phyloP scores from a whole-genome alignment of 1,284 basidiomycete genomes.

The Pseudozyma sp. region DNA sequence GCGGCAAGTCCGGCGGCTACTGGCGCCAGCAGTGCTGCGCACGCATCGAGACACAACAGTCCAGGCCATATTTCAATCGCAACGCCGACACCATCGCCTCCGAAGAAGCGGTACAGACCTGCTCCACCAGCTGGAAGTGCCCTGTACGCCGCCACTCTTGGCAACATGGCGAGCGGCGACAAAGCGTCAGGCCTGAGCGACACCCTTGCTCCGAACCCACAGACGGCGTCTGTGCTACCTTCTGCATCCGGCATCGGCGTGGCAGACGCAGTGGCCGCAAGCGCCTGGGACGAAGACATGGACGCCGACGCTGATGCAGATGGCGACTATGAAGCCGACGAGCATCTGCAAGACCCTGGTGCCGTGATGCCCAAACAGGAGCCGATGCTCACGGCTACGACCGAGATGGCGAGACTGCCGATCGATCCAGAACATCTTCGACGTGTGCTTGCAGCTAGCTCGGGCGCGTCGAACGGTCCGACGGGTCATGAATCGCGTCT shows the following conservation, averaged over 20 bases:
- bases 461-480: slow-evolving; percentile 4
- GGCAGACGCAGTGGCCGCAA: background rate
- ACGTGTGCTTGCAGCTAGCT: slow-evolving; percentile 30
- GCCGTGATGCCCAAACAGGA: background rate
- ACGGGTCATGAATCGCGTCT: background rate
- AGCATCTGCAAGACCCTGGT: slow-evolving; percentile 4
- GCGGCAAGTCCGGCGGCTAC: slow-evolving; percentile 1
- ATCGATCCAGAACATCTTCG: slow-evolving; percentile 27
- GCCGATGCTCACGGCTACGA: background rate
- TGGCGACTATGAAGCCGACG: slow-evolving; percentile 35
- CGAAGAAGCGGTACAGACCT: slow-evolving; percentile 23
- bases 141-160: slow-evolving; percentile 12
- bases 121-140: slow-evolving; percentile 15
- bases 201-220: background rate
- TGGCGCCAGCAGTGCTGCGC: background rate
- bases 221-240: background rate
- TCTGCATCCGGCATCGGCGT: background rate
- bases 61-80: slow-evolving; percentile 10
- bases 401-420: slow-evolving; percentile 20
- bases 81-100: slow-evolving; percentile 27
- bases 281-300: slow-evolving; percentile 10
- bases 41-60: slow-evolving; percentile 3
- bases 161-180: background rate
- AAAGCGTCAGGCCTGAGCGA: background rate
- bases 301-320: slow-evolving; percentile 38